Percentiles rank a stretch among this genome's conserved stretches.
phyloP scores from a whole-genome alignment of 2,329 filamentous ascomycete genomes.

The Pleoardoris graminearum region DNA sequence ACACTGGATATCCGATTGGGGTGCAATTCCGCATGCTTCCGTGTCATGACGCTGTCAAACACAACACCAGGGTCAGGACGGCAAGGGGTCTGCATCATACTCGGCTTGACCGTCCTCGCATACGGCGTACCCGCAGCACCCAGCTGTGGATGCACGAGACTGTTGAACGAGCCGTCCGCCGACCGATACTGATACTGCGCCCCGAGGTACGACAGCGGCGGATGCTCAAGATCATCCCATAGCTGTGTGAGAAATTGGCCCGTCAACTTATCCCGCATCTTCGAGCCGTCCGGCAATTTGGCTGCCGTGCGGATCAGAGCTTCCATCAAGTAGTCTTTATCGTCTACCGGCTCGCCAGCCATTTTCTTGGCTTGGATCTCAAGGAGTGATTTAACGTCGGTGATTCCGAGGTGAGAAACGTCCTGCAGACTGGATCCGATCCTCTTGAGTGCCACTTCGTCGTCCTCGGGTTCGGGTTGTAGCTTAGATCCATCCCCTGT shows the following conservation, averaged over 20 bases:
- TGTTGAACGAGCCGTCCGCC: slow-evolving; percentile 58
- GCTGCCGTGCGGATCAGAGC: slow-evolving; percentile 56
- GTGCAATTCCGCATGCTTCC: slow-evolving; percentile 65
- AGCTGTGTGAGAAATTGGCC: slow-evolving; percentile 51
- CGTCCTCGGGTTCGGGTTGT: slow-evolving; percentile 36
- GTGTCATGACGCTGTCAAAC: slow-evolving; percentile 69
- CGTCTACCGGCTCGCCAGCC: slow-evolving; percentile 60
- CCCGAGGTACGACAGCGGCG: slow-evolving; percentile 51
- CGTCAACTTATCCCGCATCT: slow-evolving; percentile 47
- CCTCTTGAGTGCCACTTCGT: slow-evolving; percentile 36
- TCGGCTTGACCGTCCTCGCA: slow-evolving; percentile 66
- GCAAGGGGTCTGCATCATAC: slow-evolving; percentile 60
- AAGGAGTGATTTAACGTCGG: slow-evolving; percentile 44
- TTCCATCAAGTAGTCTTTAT: slow-evolving; percentile 66
- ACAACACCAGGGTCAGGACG: slow-evolving; percentile 67
- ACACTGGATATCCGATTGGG: slow-evolving; percentile 74
- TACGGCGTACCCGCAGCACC: slow-evolving; percentile 70
- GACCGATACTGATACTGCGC: slow-evolving; percentile 52
- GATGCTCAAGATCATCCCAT: slow-evolving; percentile 55
- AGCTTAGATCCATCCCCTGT: slow-evolving; percentile 52
- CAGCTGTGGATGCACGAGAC: slow-evolving; percentile 64
- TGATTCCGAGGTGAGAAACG: slow-evolving; percentile 37
- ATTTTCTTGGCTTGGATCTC: slow-evolving; percentile 42
- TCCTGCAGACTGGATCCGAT: slow-evolving; percentile 40
- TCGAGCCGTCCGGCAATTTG: slow-evolving; percentile 47